Evolutionary conservation across 202 grass and related monocot species (phyloP), one percentile per base, ranked within the genome.

Genomic region (Zizania palustris): DNA sequence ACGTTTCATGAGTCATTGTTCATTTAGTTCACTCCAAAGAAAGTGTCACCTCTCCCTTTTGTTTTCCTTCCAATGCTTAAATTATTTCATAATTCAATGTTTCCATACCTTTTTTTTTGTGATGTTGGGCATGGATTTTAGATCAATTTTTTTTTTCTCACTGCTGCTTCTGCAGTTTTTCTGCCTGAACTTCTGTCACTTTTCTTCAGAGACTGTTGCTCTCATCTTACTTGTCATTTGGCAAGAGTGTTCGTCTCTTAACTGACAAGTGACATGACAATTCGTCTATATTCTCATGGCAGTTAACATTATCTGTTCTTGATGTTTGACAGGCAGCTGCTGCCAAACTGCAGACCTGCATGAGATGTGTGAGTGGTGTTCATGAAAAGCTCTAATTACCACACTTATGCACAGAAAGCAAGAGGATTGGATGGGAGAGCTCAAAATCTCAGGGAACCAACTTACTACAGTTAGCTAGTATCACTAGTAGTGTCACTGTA

Each of bases 401-500:
- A 55, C 22, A 54, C 33, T 69, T 42, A 54, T 75, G 84, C 71
- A 75, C 77, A 76, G 61, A 86, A 80, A 63, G 45, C 38, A 75
- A 86, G 42, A 61, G 64, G 49, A 65, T 60, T 77, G 63, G 72
- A 72, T 54, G 21, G 53, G 35, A 9, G 62, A 19, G 56, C 38
- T 64, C n/a, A 53, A 56, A 75, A 41, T 15, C 56, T 63, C 28
- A n/a, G 18, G 38, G 72, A 70, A 49, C 65, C 57, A 71, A 48
- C 56, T 70, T 86, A 81, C 65, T 64, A 28, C 58, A 81, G 76
- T 11, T 69, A 78, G 76, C 36, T 74, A 54, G 37, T 75, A 63
- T 37, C 45, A 73, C 77, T 34, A 65, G 45, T 8, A 35, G 72
- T 76, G 65, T 28, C 28, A 56, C 48, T 71, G 84, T 86, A 81